Percentiles rank a stretch among this genome's conserved stretches.
These are phyloP conservation scores for Apiospora rasikravindrae DNA, from an alignment of 2,329 filamentous ascomycete genomes.

Conservation along the genomic window DNA sequence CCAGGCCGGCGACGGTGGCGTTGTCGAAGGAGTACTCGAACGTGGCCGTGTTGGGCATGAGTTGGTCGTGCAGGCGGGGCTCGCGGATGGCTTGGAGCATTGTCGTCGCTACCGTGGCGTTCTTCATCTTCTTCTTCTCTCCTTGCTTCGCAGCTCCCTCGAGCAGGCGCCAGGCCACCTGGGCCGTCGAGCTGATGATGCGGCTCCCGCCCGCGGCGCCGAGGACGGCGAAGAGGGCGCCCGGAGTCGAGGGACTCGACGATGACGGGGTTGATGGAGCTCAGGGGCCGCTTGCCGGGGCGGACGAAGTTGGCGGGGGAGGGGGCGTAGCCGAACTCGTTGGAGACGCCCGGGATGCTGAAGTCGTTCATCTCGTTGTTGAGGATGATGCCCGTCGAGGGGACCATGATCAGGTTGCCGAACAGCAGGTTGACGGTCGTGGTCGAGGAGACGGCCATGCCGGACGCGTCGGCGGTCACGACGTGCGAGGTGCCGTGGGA, in stretches of 20 bases:
- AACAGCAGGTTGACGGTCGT: slow-evolving; percentile 90
- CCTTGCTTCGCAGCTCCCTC: slow-evolving; percentile 47
- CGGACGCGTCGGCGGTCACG: slow-evolving; percentile 72
- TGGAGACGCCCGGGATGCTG: slow-evolving; percentile 76
- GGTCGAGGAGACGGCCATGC: slow-evolving; percentile 80
- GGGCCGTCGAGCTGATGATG: slow-evolving; percentile 81
- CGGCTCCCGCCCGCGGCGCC: slow-evolving; percentile 82
- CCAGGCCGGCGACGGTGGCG: slow-evolving; percentile 66
- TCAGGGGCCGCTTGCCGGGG: slow-evolving; percentile 81
- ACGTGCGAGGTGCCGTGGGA: slow-evolving; percentile 78
- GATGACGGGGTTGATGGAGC: slow-evolving; percentile 81
- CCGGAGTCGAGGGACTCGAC: slow-evolving; percentile 62
- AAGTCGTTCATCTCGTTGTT: slow-evolving; percentile 81
- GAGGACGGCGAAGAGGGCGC: slow-evolving; percentile 71
- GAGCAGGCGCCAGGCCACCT: slow-evolving; percentile 74
- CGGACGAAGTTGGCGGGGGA: slow-evolving; percentile 81
- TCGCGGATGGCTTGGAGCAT: slow-evolving; percentile 65
- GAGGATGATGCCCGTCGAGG: slow-evolving; percentile 81
- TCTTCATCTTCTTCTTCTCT: neutral
- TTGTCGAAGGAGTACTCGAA: slow-evolving; percentile 76
- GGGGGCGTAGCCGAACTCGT: slow-evolving; percentile 86
- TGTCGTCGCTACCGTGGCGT: too few relatives aligned
- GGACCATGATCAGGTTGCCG: slow-evolving; percentile 78
- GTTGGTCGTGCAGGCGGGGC: slow-evolving; percentile 81
- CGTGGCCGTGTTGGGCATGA: slow-evolving; percentile 70